These are phyloP conservation scores for Claviceps humidiphila DNA, from an alignment of 2,329 filamentous ascomycete genomes.

Conservation along the genomic window DNA sequence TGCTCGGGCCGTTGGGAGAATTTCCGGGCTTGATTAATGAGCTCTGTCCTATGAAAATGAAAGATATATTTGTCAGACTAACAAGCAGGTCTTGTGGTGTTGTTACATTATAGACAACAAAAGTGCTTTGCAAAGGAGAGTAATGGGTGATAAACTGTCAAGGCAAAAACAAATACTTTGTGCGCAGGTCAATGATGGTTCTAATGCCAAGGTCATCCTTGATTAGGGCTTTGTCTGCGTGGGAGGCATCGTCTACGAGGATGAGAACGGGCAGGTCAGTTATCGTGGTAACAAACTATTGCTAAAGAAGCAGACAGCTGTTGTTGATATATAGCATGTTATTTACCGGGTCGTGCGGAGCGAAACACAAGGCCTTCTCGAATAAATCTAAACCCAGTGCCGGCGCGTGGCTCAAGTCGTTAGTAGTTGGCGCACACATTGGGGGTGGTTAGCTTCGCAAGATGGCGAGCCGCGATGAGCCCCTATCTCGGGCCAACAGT, in stretches of 20 bases:
- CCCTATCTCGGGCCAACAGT: too few species aligned
- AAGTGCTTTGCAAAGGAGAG: too few species aligned
- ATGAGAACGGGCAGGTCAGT: background rate
- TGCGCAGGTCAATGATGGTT: conserved; percentile 68
- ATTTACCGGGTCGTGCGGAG: conserved; percentile 47
- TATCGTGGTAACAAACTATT: background rate
- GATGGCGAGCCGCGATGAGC: too few species aligned
- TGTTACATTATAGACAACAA: background rate
- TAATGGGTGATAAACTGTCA: background rate
- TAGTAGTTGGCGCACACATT: background rate
- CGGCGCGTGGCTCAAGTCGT: background rate
- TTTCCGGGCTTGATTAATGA: conserved; percentile 53
- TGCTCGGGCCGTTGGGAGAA: conserved; percentile 29
- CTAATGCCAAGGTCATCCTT: conserved; percentile 47
- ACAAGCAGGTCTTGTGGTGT: background rate
- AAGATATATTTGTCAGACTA: background rate
- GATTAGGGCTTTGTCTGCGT: conserved; percentile 47
- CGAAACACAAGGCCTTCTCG: conserved; percentile 54
- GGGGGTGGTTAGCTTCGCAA: background rate
- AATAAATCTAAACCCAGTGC: conserved; percentile 17
- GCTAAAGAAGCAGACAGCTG: background rate
- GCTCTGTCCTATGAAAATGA: conserved; percentile 47
- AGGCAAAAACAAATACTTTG: conserved; percentile 37
- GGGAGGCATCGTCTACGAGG: conserved; percentile 54
- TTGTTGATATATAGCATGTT: background rate